phyloP scores from a whole-genome alignment of 768 basidiomycete species.

The Leucosporidium scottii region DNA sequence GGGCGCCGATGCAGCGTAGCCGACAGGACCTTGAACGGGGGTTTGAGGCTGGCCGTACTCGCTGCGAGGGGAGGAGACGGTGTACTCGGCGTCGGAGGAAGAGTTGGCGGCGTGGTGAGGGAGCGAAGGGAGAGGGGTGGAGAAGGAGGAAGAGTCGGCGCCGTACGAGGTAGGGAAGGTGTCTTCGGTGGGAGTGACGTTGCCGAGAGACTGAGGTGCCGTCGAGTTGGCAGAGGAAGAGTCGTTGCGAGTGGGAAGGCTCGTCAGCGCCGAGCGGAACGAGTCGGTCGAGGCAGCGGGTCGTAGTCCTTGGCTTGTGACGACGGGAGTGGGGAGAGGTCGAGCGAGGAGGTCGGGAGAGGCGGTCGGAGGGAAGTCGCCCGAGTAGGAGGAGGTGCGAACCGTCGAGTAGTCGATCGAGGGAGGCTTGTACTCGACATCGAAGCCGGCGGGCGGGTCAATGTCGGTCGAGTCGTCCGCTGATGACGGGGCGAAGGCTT shows the following conservation, averaged over 20 bases:
- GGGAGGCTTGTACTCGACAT: no score
- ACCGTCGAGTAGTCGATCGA: no score
- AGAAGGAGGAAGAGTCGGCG: conserved; percentile 5
- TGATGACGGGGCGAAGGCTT: neutral
- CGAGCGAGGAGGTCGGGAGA: neutral
- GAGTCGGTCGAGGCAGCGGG: neutral
- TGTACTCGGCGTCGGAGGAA: no score
- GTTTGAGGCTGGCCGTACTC: conserved; percentile 4
- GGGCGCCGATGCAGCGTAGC: conserved; percentile 25
- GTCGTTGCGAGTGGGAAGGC: neutral
- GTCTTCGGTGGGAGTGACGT: neutral
- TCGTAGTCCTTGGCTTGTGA: neutral
- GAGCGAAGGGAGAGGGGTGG: neutral
- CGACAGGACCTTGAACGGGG: neutral
- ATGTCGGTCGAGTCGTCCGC: no score
- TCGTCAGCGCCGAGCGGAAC: neutral
- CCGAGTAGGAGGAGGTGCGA: neutral
- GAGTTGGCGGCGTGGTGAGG: neutral
- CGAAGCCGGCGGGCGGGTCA: no score
- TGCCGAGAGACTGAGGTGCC: neutral
- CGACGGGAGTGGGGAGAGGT: neutral
- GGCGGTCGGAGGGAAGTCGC: neutral
- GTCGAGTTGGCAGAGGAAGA: neutral
- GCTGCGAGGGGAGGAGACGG: conserved; percentile 6
- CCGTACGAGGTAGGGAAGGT: neutral